Conservation (phyloP, 2,329 filamentous ascomycete genomes). For the Rhinocladiella mackenziei region DNA sequence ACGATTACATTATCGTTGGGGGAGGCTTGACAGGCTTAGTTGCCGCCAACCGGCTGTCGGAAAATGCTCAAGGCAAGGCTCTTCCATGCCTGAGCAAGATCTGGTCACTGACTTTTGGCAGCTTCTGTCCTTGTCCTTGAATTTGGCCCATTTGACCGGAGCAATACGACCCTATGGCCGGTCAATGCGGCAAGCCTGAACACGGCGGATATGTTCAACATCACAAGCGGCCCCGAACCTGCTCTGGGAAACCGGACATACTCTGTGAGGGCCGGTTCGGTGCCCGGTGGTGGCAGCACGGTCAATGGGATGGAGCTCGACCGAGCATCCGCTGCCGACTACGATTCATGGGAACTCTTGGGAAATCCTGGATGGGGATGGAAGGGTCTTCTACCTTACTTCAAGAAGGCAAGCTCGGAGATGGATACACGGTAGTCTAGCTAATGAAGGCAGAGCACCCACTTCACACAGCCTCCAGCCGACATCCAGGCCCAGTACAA, state of each 20-base stretch:
- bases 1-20: conserved; percentile 35
- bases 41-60: conserved; percentile 29
- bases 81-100: not conserved
- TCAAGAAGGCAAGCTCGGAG: conserved; percentile 37
- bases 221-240: conserved; percentile 33
- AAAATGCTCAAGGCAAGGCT: conserved; percentile 12
- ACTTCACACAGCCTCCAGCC: conserved; percentile 39
- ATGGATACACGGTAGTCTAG: not conserved
- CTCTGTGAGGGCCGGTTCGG: conserved; percentile 33
- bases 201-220: conserved; percentile 31
- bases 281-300: conserved; percentile 41
- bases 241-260: conserved; percentile 31
- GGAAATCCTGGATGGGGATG: conserved; percentile 43
- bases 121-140: conserved; percentile 26
- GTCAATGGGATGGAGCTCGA: conserved; percentile 35
- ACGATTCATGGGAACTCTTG: conserved; percentile 42
- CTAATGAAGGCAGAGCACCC: conserved; percentile 31
- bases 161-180: conserved; percentile 21
- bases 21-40: conserved; percentile 33
- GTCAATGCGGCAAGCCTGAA: conserved; percentile 19
- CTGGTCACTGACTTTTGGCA: conserved; percentile 4
- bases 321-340: conserved; percentile 33
- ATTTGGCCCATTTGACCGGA: conserved; percentile 25
- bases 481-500: conserved; percentile 35
- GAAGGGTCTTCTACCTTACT: conserved; percentile 44